These are phyloP conservation scores for Sugiyamaella lignohabitans DNA, from an alignment of 805 yeast species.

Conservation along the genomic window DNA sequence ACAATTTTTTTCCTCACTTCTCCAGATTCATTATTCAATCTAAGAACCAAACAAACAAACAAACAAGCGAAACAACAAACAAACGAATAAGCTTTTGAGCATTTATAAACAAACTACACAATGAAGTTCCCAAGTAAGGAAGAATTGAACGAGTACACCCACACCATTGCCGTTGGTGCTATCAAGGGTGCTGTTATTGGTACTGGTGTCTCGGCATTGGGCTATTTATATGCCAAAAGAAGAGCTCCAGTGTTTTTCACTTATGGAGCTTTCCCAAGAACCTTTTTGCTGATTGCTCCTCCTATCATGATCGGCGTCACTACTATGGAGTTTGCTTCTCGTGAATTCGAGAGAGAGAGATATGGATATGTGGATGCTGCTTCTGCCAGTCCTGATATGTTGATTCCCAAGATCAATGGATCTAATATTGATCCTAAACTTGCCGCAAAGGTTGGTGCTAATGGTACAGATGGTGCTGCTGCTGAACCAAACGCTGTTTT, in stretches of 20 bases:
- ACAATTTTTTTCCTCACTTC: too few species aligned
- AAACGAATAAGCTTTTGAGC: not conserved
- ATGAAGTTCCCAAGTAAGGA: conserved; percentile 67
- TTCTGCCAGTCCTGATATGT: conserved; percentile 3
- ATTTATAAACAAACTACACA: conserved; percentile 17
- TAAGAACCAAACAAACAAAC: too few species aligned
- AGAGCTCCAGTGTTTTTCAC: conserved; percentile 28
- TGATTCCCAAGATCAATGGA: not conserved
- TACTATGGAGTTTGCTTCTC: conserved; percentile 65
- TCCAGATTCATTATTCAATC: too few species aligned
- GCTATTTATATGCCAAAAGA: conserved; percentile 45
- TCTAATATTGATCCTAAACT: not conserved
- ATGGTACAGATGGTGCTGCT: not conserved
- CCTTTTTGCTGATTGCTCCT: conserved; percentile 65
- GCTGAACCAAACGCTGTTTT: not conserved
- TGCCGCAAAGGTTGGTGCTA: not conserved
- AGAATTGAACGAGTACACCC: conserved; percentile 60
- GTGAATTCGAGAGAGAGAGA: conserved; percentile 53
- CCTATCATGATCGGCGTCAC: conserved; percentile 57
- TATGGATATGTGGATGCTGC: conserved; percentile 43
- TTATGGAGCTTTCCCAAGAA: conserved; percentile 32
- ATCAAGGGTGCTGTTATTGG: conserved; percentile 56
- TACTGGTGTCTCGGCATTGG: conserved; percentile 45
- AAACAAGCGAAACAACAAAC: too few species aligned
- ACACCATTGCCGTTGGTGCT: conserved; percentile 55